Base-by-base conservation (phyloP, 2,329 filamentous ascomycete species). In the Ploettnerulaceae sp. region DNA sequence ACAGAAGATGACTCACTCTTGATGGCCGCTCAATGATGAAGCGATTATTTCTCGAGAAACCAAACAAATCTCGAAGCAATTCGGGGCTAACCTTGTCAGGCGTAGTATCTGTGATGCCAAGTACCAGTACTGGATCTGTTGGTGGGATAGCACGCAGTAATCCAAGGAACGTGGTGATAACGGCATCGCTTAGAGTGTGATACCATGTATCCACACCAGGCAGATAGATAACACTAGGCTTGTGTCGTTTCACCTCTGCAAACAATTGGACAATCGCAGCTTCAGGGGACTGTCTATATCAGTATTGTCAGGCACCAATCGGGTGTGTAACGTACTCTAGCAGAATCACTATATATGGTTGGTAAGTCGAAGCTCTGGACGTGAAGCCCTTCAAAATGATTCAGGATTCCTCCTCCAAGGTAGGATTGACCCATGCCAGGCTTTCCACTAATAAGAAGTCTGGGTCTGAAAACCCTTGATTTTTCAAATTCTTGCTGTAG, bases 361-460 rank as follows among this genome's bases (percentile, higher is more conserved):
- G 90, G 82, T 47, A 98, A 75, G 65, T 96, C 94, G 65, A 98
- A 95, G 44, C 86, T 89, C 64, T 97, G 90, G 2, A 98, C 87
- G 67, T 97, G 89, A 2, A 97, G 76, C 20, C 90, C 89, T 67
- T 98, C 93, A 45, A 98, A 84, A 62, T 95, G 83, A 65, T 95
- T 89, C 54, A 97, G 71, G 41, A 97, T 71, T 4, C 91, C 93
- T 37, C 84, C 82, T 22, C 88, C 82, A 29, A 98, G 72, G 60
- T 98, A 96, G 38, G 83, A 79, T 64, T 98, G 94, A 0, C 94
- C 93, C 91, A 97, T 97, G 7, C 93, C 93, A 34, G 81, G 74
- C 7, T 75, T 65, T n/a, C 93, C 93, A 32, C 81, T 78, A 46
- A 98, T 84, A 22, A 98, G 75, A 43, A 97, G 73, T 34, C 93